phyloP scores from a whole-genome alignment of 2,329 filamentous ascomycete species.

The Whalleya microplaca region DNA sequence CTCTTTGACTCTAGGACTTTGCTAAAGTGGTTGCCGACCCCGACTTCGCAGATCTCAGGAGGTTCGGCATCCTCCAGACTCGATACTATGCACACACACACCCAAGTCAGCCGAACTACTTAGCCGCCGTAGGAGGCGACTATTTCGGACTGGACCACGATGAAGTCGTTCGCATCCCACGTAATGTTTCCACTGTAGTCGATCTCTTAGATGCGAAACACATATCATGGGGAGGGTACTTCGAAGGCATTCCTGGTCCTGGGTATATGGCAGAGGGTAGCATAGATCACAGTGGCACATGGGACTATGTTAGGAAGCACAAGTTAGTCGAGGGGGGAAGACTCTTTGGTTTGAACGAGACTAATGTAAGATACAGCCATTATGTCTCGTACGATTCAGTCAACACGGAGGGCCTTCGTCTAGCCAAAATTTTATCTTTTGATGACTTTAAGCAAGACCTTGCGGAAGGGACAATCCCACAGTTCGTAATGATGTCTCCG shows the following conservation, averaged over 20 bases:
- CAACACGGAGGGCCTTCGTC: conserved; percentile 46
- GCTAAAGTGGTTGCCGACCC: conserved; percentile 44
- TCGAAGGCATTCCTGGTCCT: conserved; percentile 49
- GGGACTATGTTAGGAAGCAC: conserved; percentile 47
- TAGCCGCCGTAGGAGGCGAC: conserved; percentile 50
- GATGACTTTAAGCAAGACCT: conserved; percentile 64
- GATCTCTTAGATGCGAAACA: conserved; percentile 47
- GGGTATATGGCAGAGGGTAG: conserved; percentile 51
- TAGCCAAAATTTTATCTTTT: conserved; percentile 66
- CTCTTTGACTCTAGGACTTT: conserved; percentile 43
- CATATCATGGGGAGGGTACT: conserved; percentile 50
- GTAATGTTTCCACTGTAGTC: conserved; percentile 50
- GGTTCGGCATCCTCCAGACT: conserved; percentile 48
- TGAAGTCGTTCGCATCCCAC: conserved; percentile 45
- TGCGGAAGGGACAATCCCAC: conserved; percentile 58
- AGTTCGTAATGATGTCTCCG: conserved; percentile 67
- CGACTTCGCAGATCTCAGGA: conserved; percentile 45
- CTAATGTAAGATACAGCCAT: conserved; percentile 34
- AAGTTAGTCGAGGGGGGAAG: conserved; percentile 34
- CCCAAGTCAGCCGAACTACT: conserved; percentile 50
- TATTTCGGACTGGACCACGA: conserved; percentile 54
- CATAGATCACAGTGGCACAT: conserved; percentile 32
- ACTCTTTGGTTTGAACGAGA: background rate
- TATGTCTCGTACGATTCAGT: conserved; percentile 49
- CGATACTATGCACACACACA: conserved; percentile 52